Evolutionary conservation across 306 rosid genomes (phyloP).

Genomic region (Vigna reflexopilosa): DNA sequence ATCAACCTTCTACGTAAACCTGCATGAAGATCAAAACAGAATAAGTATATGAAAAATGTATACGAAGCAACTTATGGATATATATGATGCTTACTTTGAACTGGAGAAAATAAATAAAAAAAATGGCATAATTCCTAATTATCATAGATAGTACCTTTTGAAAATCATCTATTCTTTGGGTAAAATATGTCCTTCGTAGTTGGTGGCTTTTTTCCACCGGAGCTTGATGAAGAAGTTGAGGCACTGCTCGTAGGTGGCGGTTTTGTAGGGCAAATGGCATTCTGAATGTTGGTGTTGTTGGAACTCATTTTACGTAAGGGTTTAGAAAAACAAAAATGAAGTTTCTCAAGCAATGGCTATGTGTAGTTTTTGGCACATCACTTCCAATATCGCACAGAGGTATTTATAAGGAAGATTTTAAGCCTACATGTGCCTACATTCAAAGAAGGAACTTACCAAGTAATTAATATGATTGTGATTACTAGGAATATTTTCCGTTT

Average conservation of each 20-base stretch:
- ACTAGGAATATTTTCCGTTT: background rate
- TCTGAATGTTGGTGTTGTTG: background rate
- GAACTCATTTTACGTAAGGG: conserved; percentile 7
- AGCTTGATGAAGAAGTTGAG: conserved; percentile 33
- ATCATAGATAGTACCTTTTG: background rate
- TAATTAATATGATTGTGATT: background rate
- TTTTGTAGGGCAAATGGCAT: conserved; percentile 13
- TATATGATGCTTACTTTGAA: background rate
- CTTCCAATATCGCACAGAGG: background rate
- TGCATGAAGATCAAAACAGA: conserved; percentile 1
- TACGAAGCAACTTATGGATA: background rate
- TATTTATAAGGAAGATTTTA: background rate
- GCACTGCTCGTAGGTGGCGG: conserved; percentile 17
- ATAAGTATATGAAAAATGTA: background rate
- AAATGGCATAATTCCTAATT: background rate
- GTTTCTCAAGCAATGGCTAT: conserved; percentile 1
- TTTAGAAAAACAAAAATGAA: background rate
- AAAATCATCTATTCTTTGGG: conserved; percentile 27
- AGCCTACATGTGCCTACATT: background rate
- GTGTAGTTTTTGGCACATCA: background rate
- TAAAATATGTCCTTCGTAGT: background rate
- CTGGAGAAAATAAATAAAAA: background rate
- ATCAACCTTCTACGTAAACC: background rate
- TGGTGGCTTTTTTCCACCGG: background rate
- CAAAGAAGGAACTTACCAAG: conserved; percentile 19